Percentiles rank a stretch among this genome's conserved stretches.
These are phyloP conservation scores for Arabis hirsuta DNA, from an alignment of 345 rosid species.

Conservation along the genomic window DNA sequence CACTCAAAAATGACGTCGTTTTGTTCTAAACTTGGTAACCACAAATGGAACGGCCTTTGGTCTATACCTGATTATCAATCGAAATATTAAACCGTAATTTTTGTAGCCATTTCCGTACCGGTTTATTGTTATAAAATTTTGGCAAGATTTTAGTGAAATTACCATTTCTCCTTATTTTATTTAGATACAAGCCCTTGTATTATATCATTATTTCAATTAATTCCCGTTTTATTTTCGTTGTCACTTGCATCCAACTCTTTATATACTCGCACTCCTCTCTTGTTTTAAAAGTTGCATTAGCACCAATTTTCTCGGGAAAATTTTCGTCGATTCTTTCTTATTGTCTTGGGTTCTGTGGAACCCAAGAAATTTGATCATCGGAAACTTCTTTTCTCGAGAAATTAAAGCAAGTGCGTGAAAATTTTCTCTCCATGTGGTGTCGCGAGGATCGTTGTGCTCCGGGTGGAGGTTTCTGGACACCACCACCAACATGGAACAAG, in stretches of 20 bases:
- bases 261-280: not conserved
- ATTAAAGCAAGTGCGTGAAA: conserved; percentile 10
- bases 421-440: conserved; percentile 16
- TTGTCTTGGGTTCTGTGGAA: not conserved
- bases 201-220: not conserved
- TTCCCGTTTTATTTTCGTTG: not conserved
- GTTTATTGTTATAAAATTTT: too few relatives aligned
- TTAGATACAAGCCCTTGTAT: not conserved
- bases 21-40: not conserved
- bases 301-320: conserved; percentile 8
- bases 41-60: not conserved
- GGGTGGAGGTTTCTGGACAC: conserved; percentile 55
- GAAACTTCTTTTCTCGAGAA: conserved; percentile 17
- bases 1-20: not conserved
- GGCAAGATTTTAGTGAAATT: too few relatives aligned
- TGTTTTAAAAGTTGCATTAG: not conserved
- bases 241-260: not conserved
- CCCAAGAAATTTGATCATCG: not conserved
- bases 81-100: not conserved
- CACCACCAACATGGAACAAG: conserved; percentile 54
- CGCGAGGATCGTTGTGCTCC: conserved; percentile 22
- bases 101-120: too few relatives aligned
- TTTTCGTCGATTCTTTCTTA: not conserved
- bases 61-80: not conserved
- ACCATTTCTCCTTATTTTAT: not conserved